Evolutionary conservation across 345 rosid genomes (phyloP), one percentile per base, ranked within the genome.

Genomic region (Brassica nigra): DNA sequence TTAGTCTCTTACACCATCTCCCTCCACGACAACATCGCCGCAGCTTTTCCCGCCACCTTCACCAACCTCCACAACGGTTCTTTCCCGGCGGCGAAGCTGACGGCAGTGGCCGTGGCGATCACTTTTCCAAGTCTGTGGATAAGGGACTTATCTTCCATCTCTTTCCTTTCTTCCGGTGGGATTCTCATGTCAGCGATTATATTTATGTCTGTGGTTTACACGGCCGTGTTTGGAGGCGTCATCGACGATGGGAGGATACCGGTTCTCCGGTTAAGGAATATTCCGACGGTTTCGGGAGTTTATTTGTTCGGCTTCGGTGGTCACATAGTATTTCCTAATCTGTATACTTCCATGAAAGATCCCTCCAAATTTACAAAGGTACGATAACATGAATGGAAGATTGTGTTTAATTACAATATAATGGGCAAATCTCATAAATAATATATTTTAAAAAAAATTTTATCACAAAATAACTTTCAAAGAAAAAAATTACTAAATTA

Each of bases 41-140:
- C 82, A 11, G 89, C 86, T 34, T 89, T 89, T 73, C 42, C 84
- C 3, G 87, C 89, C 61, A 77, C 78, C 1, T 31, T 12, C 16
- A 6, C 83, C 1, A 8, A 78, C 15, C 10, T 80, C 44, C 76
- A 75, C 11, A 79, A 73, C 84, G 37, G 73, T 5, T 69, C 70
- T 2, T 70, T 90, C 29, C 85, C 89, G 1, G 68, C 88, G 20
- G 78, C 88, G 3, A 92, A 87, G 85, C 68, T 88, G 14, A 92
- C 95, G 0, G 66, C 28, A 15, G 66, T 78, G 1, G 95, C 93
- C 1, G 90, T 92, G 44, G 67, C 86, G 23, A 61, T 88, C 9
- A 95, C 95, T 30, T 81, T 92, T 44, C 97, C 97, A 0, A 92
- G 92, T 30, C 79, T 90, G 7, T 92, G 97, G 97, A 80, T 92